Conservation (phyloP, 176 grass and related monocot genomes). For the Avena insularis region DNA sequence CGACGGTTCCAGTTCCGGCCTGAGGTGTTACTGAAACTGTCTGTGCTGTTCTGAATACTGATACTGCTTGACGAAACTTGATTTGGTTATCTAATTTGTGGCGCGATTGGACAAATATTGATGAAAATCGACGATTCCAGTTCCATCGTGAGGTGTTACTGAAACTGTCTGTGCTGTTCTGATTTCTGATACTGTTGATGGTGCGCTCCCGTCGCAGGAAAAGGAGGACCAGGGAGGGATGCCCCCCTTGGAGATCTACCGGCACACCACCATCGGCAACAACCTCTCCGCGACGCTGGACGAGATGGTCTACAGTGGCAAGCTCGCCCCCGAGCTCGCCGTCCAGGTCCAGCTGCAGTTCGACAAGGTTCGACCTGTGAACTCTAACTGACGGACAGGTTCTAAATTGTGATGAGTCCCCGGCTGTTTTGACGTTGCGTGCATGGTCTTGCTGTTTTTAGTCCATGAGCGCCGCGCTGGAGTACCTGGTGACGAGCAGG, state of each 20-base stretch:
- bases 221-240: constrained; percentile 40
- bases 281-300: constrained; percentile 73
- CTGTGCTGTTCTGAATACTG: background rate
- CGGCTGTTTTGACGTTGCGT: constrained; percentile 1
- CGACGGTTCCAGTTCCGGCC: background rate
- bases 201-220: background rate
- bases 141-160: background rate
- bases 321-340: constrained; percentile 74
- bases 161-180: background rate
- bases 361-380: constrained; percentile 66
- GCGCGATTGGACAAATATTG: too few relatives aligned
- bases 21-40: background rate
- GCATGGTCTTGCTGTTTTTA: constrained; percentile 45
- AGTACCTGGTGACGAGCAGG: constrained; percentile 76
- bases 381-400: constrained; percentile 1
- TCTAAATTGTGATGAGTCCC: background rate
- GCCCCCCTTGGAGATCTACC: constrained; percentile 86
- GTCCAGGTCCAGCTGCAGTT: constrained; percentile 82
- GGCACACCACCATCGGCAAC: constrained; percentile 73
- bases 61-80: background rate
- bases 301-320: constrained; percentile 72
- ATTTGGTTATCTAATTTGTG: background rate
- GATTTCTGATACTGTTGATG: background rate
- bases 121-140: background rate
- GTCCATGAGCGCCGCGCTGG: constrained; percentile 83